These are phyloP conservation scores for Glaciozyma antarctica DNA, from an alignment of 768 basidiomycete species.

Conservation along the genomic window DNA sequence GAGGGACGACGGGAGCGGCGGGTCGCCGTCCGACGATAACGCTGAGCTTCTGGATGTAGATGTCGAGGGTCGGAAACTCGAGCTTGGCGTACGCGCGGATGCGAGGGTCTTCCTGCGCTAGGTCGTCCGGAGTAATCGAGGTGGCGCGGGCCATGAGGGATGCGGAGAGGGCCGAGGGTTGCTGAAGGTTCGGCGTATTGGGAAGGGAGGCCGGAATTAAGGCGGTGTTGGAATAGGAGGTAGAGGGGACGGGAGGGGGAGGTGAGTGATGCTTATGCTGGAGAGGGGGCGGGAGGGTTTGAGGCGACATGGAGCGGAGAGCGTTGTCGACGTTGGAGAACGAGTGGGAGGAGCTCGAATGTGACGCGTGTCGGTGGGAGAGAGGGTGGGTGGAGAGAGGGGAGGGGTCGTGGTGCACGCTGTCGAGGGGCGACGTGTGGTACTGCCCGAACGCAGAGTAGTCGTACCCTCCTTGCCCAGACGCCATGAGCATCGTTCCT, in stretches of 20 bases:
- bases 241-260: neutral
- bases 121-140: neutral
- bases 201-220: neutral
- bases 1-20: neutral
- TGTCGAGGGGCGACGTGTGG: neutral
- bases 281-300: conserved; percentile 5
- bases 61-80: conserved; percentile 86
- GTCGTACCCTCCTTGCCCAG: neutral
- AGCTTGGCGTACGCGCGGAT: conserved; percentile 79
- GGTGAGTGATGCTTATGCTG: neutral
- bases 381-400: conserved; percentile 6
- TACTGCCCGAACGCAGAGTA: conserved; percentile 5
- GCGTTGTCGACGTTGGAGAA: neutral
- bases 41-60: conserved; percentile 90
- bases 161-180: neutral
- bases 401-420: neutral
- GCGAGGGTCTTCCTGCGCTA: neutral
- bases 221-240: neutral
- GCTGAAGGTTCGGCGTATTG: neutral
- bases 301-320: neutral
- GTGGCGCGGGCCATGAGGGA: neutral
- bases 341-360: neutral
- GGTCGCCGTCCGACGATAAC: conserved; percentile 90
- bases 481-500: neutral
- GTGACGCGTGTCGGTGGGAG: conserved; percentile 12